Conservation (phyloP, 2,329 filamentous ascomycete species). For the Colletotrichum incanum region DNA sequence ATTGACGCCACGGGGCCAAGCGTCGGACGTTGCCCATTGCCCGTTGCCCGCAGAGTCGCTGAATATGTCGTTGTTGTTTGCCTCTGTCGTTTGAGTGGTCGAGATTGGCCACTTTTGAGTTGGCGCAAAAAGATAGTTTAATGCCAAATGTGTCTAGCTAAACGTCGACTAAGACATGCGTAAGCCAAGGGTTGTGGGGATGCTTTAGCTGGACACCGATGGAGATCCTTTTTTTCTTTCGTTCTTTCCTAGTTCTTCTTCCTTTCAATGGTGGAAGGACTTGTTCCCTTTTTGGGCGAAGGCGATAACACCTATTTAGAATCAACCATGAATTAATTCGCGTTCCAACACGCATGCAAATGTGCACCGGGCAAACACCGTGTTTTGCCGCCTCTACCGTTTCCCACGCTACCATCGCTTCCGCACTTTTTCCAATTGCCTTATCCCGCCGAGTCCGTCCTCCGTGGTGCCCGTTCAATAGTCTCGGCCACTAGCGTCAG, state of each 20-base stretch:
- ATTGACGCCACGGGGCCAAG: conserved; percentile 2
- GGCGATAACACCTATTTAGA: neutral
- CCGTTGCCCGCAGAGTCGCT: neutral
- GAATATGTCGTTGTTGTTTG: neutral
- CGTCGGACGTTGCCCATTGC: neutral
- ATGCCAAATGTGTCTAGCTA: neutral
- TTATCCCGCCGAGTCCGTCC: neutral
- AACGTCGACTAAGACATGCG: conserved; percentile 11
- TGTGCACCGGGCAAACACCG: conserved; percentile 1
- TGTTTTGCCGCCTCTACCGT: conserved; percentile 27
- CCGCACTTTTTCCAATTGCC: neutral
- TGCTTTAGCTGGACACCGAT: neutral
- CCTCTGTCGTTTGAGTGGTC: neutral
- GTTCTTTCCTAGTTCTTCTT: neutral
- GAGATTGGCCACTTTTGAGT: conserved; percentile 13
- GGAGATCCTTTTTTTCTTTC: conserved; percentile 13
- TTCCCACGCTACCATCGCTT: neutral
- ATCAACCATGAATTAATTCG: neutral
- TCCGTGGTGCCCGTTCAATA: conserved; percentile 25
- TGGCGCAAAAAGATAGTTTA: conserved; percentile 8
- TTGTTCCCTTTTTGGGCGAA: conserved; percentile 28
- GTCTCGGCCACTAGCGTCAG: conserved; percentile 26
- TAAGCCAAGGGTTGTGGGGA: conserved; percentile 9
- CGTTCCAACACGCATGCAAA: conserved; percentile 5
- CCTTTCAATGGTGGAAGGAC: conserved; percentile 29